Percentiles rank a stretch among this genome's conserved stretches.
These are phyloP conservation scores for Oropetium thomaeum DNA, from an alignment of 176 grass and related monocot genomes.

Conservation along the genomic window DNA sequence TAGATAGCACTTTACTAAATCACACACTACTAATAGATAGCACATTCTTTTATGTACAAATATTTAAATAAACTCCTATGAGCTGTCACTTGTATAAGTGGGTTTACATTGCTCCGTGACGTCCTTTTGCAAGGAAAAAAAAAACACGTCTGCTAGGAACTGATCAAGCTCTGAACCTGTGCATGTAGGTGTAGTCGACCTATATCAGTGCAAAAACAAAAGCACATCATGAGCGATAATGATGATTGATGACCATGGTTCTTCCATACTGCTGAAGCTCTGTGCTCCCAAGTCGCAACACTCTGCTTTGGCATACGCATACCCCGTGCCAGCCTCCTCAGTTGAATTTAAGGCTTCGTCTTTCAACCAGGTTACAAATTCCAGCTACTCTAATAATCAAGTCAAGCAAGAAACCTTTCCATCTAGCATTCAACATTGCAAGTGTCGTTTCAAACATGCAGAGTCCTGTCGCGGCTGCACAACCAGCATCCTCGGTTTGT, in stretches of 20 bases:
- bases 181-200: too few relatives aligned
- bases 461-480: not conserved
- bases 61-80: too few relatives aligned
- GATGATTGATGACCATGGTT: not conserved
- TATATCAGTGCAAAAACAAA: not conserved
- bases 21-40: too few relatives aligned
- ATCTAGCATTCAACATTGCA: not conserved
- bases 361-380: not conserved
- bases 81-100: too few relatives aligned
- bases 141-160: too few relatives aligned
- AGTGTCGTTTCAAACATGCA: not conserved
- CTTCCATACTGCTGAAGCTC: not conserved
- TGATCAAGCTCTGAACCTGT: too few relatives aligned
- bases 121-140: too few relatives aligned
- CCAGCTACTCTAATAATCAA: not conserved
- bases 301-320: not conserved
- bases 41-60: too few relatives aligned
- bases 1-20: too few relatives aligned
- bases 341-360: not conserved
- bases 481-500: slow-evolving; percentile 3
- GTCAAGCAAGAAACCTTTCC: not conserved
- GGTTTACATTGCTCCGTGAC: too few relatives aligned
- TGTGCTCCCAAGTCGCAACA: not conserved
- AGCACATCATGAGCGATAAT: not conserved
- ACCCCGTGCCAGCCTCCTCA: not conserved